phyloP scores from a whole-genome alignment of 495 filamentous ascomycete species.

The Cercophora samala region DNA sequence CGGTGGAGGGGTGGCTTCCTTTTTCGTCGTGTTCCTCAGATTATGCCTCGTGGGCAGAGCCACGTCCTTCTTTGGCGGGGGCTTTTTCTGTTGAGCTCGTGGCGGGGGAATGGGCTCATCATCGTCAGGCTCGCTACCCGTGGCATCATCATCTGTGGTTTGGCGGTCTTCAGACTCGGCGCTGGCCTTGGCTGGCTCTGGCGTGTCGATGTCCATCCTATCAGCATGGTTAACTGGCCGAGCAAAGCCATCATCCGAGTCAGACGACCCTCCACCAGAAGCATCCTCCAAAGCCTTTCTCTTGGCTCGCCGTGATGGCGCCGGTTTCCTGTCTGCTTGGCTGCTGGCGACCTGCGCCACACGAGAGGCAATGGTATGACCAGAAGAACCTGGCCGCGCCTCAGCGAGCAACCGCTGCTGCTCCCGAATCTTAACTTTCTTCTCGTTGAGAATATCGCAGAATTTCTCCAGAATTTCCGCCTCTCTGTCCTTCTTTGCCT shows the following conservation, averaged over 20 bases:
- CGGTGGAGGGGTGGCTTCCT: conserved; percentile 23
- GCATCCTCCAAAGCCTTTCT: conserved; percentile 44
- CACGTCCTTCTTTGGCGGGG: conserved; percentile 11
- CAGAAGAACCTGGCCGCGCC: background rate
- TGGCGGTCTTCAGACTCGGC: conserved; percentile 29
- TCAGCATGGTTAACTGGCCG: conserved; percentile 18
- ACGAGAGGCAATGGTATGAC: background rate
- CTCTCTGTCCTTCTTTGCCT: conserved; percentile 65
- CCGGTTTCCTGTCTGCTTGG: background rate
- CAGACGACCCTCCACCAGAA: conserved; percentile 41
- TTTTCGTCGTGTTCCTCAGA: conserved; percentile 23
- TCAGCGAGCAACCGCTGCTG: conserved; percentile 60
- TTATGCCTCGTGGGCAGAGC: conserved; percentile 19
- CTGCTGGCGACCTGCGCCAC: conserved; percentile 8
- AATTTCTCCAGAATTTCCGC: conserved; percentile 69
- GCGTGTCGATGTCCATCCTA: conserved; percentile 55
- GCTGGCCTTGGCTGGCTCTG: background rate
- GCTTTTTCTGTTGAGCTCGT: conserved; percentile 16
- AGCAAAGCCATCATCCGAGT: conserved; percentile 52
- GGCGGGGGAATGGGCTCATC: conserved; percentile 22
- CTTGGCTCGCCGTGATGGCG: conserved; percentile 44
- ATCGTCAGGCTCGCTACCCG: conserved; percentile 46
- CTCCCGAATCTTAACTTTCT: conserved; percentile 87
- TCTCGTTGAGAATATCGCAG: conserved; percentile 70
- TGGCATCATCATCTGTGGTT: conserved; percentile 43